Percentiles rank a stretch among this genome's conserved stretches.
Evolutionary conservation across 2,329 filamentous ascomycete species (phyloP).

Genomic region (Botrytis sinoallii): DNA sequence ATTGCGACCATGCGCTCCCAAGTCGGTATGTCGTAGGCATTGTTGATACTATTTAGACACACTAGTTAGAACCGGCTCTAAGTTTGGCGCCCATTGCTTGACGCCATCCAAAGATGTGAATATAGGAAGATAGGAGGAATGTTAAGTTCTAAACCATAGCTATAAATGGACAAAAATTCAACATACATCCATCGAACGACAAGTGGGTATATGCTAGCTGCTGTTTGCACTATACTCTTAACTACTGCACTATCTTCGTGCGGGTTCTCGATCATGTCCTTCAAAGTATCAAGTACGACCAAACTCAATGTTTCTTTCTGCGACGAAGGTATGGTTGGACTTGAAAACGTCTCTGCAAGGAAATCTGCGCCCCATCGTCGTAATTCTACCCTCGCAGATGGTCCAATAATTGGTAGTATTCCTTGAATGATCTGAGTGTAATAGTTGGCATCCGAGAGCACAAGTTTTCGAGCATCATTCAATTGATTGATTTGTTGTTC

Average conservation of each 20-base stretch:
- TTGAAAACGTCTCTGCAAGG: conserved; percentile 91
- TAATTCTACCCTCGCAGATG: conserved; percentile 71
- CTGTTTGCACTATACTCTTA: conserved; percentile 82
- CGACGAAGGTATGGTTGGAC: conserved; percentile 72
- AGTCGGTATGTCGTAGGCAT: conserved; percentile 72
- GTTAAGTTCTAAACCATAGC: conserved; percentile 15
- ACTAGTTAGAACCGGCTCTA: conserved; percentile 31
- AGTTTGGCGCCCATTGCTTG: background rate
- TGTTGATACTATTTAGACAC: conserved; percentile 65
- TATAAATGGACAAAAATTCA: conserved; percentile 22
- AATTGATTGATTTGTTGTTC: conserved; percentile 82
- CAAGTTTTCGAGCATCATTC: conserved; percentile 84
- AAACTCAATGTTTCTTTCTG: conserved; percentile 80
- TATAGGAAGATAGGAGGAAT: background rate
- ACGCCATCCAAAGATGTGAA: background rate
- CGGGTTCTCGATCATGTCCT: conserved; percentile 65
- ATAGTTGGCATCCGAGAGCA: conserved; percentile 79
- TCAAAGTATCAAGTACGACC: conserved; percentile 73
- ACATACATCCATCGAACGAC: conserved; percentile 94
- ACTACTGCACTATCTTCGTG: conserved; percentile 76
- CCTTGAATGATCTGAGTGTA: conserved; percentile 91
- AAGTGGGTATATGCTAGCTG: conserved; percentile 88
- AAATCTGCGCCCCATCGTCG: conserved; percentile 97
- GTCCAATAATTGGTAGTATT: conserved; percentile 85
- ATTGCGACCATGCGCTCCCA: conserved; percentile 89